Conservation (phyloP, 352 stramenopile species). For the Phytophthora sojae region DNA sequence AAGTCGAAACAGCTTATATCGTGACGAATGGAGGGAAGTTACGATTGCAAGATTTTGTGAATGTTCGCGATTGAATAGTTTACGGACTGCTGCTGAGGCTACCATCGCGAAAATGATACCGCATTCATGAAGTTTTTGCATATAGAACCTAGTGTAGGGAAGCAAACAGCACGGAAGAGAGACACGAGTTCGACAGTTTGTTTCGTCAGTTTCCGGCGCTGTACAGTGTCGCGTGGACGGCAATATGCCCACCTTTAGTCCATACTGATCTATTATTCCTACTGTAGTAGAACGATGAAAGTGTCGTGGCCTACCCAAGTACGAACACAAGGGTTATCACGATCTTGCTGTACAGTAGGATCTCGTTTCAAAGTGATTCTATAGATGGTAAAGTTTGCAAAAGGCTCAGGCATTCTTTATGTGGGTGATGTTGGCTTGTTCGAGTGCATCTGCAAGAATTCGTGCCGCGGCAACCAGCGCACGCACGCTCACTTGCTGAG, state of each 20-base stretch:
- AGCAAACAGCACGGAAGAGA: no score
- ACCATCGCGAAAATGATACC: background rate
- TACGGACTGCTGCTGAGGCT: no score
- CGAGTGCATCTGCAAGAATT: conserved; percentile 53
- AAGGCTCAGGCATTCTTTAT: conserved; percentile 10
- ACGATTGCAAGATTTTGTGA: background rate
- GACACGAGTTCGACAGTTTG: background rate
- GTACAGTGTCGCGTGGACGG: background rate
- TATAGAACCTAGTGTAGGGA: no score
- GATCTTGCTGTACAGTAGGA: background rate
- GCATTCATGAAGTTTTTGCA: background rate
- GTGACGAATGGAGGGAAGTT: no score
- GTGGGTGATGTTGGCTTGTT: conserved; percentile 32
- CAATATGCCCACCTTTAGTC: background rate
- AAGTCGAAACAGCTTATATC: conserved; percentile 6
- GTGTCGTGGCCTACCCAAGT: background rate
- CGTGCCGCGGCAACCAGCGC: conserved; percentile 51
- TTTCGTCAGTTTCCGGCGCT: background rate
- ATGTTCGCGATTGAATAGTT: no score
- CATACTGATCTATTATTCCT: background rate
- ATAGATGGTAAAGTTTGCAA: background rate
- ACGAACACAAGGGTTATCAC: background rate
- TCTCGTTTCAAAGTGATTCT: background rate
- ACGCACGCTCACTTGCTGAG: conserved; percentile 39
- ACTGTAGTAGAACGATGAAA: background rate